Evolutionary conservation across 768 basidiomycete species (phyloP).

Genomic region (Kwoniella sp.): DNA sequence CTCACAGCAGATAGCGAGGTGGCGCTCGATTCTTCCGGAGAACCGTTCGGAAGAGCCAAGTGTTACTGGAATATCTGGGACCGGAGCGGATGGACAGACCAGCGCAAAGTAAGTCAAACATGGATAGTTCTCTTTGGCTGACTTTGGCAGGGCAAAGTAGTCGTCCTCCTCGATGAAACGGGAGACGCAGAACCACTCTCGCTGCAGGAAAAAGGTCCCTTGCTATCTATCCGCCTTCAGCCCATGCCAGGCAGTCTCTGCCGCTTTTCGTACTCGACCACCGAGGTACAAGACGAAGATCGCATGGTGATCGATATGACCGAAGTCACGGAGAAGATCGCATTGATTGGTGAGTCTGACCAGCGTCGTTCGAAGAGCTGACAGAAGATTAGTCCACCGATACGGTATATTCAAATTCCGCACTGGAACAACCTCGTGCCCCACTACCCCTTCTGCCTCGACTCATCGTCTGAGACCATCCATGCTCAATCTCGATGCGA

Average conservation of each 20-base stretch:
- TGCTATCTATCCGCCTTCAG: slow-evolving; percentile 77
- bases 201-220: slow-evolving; percentile 69
- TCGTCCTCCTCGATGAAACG: slow-evolving; percentile 78
- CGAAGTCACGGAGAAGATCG: slow-evolving; percentile 71
- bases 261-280: slow-evolving; percentile 62
- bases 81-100: slow-evolving; percentile 61
- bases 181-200: slow-evolving; percentile 77
- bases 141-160: slow-evolving; percentile 72
- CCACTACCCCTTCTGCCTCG: slow-evolving; percentile 75
- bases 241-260: slow-evolving; percentile 81
- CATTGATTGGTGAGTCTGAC: slow-evolving; percentile 72
- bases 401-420: slow-evolving; percentile 86
- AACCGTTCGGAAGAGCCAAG: slow-evolving; percentile 58
- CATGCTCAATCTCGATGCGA: slow-evolving; percentile 86
- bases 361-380: slow-evolving; percentile 14
- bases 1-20: slow-evolving; percentile 78
- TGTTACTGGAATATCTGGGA: slow-evolving; percentile 92
- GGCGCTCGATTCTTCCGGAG: slow-evolving; percentile 52
- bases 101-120: slow-evolving; percentile 68
- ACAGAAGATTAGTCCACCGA: slow-evolving; percentile 58
- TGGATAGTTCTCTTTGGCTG: background rate
- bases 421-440: slow-evolving; percentile 74
- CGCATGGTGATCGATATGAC: slow-evolving; percentile 73
- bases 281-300: slow-evolving; percentile 50
- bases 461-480: slow-evolving; percentile 72